phyloP scores from a whole-genome alignment of 805 yeast species.

The Zygosaccharomyces gambellarensis region DNA sequence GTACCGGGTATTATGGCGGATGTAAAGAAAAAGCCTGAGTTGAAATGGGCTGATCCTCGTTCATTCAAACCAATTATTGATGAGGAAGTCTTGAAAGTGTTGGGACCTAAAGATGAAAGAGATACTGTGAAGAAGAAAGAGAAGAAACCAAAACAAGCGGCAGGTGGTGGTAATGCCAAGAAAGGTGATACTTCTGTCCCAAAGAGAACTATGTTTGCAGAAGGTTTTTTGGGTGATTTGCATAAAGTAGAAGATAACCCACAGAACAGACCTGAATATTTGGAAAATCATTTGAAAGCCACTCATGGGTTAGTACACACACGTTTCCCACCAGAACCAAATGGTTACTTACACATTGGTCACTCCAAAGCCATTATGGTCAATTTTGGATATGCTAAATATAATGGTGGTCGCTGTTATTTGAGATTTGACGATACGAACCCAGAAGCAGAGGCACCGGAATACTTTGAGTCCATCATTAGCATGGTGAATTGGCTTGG shows the following conservation, averaged over 20 bases:
- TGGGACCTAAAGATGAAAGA: constrained; percentile 96
- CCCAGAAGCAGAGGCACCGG: constrained; percentile 97
- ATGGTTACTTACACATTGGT: constrained; percentile 98
- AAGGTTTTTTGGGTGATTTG: constrained; percentile 92
- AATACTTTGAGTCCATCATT: constrained; percentile 76
- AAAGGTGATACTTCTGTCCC: constrained; percentile 14
- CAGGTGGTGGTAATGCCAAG: constrained; percentile 26
- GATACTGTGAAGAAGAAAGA: constrained; percentile 75
- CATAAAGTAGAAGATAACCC: constrained; percentile 95
- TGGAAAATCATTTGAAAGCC: constrained; percentile 70
- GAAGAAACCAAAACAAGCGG: constrained; percentile 37
- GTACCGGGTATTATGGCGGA: constrained; percentile 76
- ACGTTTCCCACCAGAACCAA: constrained; percentile 97
- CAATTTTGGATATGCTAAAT: constrained; percentile 94
- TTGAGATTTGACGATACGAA: constrained; percentile 95
- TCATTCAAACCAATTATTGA: constrained; percentile 86
- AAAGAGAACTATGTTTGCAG: constrained; percentile 78
- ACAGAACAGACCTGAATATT: constrained; percentile 80
- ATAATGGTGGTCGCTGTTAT: constrained; percentile 80
- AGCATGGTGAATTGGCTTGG: constrained; percentile 93
- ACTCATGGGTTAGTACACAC: constrained; percentile 84
- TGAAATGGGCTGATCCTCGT: constrained; percentile 91
- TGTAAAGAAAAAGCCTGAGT: constrained; percentile 62
- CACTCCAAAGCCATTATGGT: constrained; percentile 98
- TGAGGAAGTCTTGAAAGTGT: constrained; percentile 56